Percentiles rank a stretch among this genome's conserved stretches.
phyloP scores from a whole-genome alignment of 768 basidiomycete genomes.

The Pleurotus citrinopileatus region DNA sequence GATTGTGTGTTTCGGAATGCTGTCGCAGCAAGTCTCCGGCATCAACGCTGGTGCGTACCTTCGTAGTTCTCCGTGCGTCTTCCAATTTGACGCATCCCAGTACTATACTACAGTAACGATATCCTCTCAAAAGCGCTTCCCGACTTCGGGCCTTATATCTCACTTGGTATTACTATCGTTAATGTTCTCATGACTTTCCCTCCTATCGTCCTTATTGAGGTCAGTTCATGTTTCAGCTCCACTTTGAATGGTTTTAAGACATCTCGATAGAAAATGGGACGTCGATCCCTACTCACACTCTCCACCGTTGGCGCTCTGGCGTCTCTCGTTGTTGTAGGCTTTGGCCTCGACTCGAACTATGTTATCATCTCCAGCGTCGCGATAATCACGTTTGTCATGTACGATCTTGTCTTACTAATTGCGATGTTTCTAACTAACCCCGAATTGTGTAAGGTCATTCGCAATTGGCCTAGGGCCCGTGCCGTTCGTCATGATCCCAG shows the following conservation, averaged over 20 bases:
- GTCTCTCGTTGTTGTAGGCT: constrained; percentile 67
- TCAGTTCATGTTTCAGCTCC: constrained; percentile 24
- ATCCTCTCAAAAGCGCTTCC: constrained; percentile 83
- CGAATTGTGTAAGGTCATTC: constrained; percentile 59
- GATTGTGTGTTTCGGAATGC: constrained; percentile 69
- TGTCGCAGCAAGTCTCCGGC: constrained; percentile 78
- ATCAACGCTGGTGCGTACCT: constrained; percentile 63
- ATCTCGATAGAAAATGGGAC: constrained; percentile 59
- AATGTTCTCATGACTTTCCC: constrained; percentile 86
- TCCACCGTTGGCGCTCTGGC: constrained; percentile 66
- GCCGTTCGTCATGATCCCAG: constrained; percentile 90
- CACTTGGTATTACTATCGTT: constrained; percentile 79
- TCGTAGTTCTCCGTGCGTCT: not conserved
- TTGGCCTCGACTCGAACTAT: constrained; percentile 62
- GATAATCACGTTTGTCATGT: constrained; percentile 82
- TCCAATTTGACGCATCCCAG: constrained; percentile 33
- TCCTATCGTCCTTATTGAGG: constrained; percentile 85
- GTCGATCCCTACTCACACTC: constrained; percentile 61
- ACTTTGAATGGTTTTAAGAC: not conserved
- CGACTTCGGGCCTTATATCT: constrained; percentile 75
- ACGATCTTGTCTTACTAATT: constrained; percentile 20
- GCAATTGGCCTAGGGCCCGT: constrained; percentile 89
- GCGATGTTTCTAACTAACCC: constrained; percentile 6
- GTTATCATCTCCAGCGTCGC: constrained; percentile 66
- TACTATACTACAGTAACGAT: constrained; percentile 88